phyloP scores from a whole-genome alignment of 2,329 filamentous ascomycete genomes.

The Colletotrichum spinosum region DNA sequence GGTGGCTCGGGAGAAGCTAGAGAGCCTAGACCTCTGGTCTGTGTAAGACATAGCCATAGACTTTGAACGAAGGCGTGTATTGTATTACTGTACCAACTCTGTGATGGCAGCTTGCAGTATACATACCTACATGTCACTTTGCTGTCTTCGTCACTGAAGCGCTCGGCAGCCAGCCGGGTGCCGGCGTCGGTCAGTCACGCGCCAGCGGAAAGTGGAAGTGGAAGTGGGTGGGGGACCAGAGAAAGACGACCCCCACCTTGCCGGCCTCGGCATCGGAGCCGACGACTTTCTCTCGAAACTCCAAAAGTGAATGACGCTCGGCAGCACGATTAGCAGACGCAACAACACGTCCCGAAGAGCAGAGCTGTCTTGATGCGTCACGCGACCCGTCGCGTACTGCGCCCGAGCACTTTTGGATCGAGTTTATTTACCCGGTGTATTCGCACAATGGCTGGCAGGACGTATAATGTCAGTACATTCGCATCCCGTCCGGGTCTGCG shows the following conservation, averaged over 20 bases:
- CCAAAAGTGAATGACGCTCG: no score
- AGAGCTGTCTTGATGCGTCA: conserved; percentile 36
- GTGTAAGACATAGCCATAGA: conserved; percentile 51
- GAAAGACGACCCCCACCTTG: no score
- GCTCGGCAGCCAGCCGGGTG: no score
- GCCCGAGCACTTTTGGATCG: conserved; percentile 7
- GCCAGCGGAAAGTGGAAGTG: no score
- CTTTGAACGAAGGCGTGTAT: conserved; percentile 39
- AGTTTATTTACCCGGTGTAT: background rate
- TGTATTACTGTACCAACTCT: conserved; percentile 10
- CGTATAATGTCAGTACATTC: conserved; percentile 33
- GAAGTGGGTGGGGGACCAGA: no score
- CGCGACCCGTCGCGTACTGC: conserved; percentile 32
- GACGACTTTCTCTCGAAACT: no score
- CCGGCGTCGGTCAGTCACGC: no score
- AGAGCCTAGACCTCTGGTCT: conserved; percentile 43
- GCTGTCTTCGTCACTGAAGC: background rate
- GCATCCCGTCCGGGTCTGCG: background rate
- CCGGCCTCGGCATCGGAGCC: no score
- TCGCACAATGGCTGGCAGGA: conserved; percentile 29
- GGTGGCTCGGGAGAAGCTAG: conserved; percentile 43
- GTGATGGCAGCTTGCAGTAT: background rate
- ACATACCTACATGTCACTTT: no score
- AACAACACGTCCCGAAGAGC: background rate
- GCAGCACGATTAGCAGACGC: no score